Evolutionary conservation across 2,329 filamentous ascomycete genomes (phyloP).

Genomic region (Aspergillus quadrilineatus): DNA sequence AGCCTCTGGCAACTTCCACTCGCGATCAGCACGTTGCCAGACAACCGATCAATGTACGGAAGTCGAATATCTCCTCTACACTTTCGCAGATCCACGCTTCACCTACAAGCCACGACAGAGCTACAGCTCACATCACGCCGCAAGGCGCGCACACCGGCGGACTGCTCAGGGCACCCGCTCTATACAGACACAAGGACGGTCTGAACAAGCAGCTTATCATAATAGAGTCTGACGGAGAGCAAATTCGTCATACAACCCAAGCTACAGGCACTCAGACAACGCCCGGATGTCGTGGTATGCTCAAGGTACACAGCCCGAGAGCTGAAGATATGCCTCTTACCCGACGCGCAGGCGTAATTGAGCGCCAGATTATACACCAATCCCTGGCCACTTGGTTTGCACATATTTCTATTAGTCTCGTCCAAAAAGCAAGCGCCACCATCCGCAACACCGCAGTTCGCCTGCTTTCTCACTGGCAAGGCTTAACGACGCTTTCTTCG

Average conservation of each 20-base stretch:
- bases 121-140: not conserved
- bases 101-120: not conserved
- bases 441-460: not conserved
- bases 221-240: not conserved
- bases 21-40: not conserved
- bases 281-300: not conserved
- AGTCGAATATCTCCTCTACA: not conserved
- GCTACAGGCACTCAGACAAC: not conserved
- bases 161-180: not conserved
- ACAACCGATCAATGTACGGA: not conserved
- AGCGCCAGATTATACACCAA: not conserved
- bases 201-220: not conserved
- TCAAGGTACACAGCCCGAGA: not conserved
- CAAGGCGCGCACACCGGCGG: not conserved
- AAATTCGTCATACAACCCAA: not conserved
- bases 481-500: constrained; percentile 15
- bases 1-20: not conserved
- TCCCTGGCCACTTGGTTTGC: no score
- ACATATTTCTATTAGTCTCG: not conserved
- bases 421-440: not conserved
- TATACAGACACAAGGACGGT: not conserved
- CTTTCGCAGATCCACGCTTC: not conserved
- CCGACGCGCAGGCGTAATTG: not conserved
- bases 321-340: not conserved
- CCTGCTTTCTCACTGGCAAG: constrained; percentile 14